Evolutionary conservation across 805 yeast species (phyloP).

Genomic region (Cyberlindnera subsufficiens): DNA sequence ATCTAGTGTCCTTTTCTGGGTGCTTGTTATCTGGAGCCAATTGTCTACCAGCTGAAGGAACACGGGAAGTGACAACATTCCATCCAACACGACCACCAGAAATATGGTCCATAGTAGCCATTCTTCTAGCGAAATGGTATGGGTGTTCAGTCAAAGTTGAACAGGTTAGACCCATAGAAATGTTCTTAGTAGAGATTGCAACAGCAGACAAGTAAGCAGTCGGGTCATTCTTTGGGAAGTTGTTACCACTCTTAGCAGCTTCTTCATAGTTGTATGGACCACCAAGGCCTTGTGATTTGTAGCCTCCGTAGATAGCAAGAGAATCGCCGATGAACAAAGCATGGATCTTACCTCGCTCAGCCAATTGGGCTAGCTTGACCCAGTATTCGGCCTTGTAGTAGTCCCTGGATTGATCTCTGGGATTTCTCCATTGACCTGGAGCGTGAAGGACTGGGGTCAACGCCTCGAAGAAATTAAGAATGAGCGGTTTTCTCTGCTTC

Average conservation of each 20-base stretch:
- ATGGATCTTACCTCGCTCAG: slow-evolving; percentile 36
- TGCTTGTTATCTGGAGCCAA: slow-evolving; percentile 30
- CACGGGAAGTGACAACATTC: slow-evolving; percentile 40
- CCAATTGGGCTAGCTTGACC: slow-evolving; percentile 33
- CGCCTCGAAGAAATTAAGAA: slow-evolving; percentile 22
- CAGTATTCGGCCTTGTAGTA: slow-evolving; percentile 29
- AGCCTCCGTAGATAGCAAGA: slow-evolving; percentile 35
- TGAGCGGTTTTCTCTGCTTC: slow-evolving; percentile 12
- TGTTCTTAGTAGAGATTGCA: slow-evolving; percentile 38
- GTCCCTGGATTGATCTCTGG: slow-evolving; percentile 20
- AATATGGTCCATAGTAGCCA: slow-evolving; percentile 41
- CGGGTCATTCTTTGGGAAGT: slow-evolving; percentile 34
- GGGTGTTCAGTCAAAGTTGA: slow-evolving; percentile 42
- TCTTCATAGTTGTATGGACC: slow-evolving; percentile 33
- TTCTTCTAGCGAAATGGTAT: slow-evolving; percentile 38
- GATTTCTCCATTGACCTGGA: slow-evolving; percentile 25
- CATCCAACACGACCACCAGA: slow-evolving; percentile 44
- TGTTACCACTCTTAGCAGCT: slow-evolving; percentile 29
- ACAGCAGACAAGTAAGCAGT: slow-evolving; percentile 32
- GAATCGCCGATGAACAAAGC: slow-evolving; percentile 36
- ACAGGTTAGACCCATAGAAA: slow-evolving; percentile 38
- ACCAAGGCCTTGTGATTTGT: slow-evolving; percentile 22
- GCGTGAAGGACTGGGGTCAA: slow-evolving; percentile 22
- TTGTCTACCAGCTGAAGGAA: slow-evolving; percentile 40
- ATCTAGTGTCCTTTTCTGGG: slow-evolving; percentile 39